A percentile compares a stretch with the other conserved stretches of the same genome.
Evolutionary conservation across 2,329 filamentous ascomycete genomes (phyloP).

Genomic region (Aspergillus pseudoviridinutans): DNA sequence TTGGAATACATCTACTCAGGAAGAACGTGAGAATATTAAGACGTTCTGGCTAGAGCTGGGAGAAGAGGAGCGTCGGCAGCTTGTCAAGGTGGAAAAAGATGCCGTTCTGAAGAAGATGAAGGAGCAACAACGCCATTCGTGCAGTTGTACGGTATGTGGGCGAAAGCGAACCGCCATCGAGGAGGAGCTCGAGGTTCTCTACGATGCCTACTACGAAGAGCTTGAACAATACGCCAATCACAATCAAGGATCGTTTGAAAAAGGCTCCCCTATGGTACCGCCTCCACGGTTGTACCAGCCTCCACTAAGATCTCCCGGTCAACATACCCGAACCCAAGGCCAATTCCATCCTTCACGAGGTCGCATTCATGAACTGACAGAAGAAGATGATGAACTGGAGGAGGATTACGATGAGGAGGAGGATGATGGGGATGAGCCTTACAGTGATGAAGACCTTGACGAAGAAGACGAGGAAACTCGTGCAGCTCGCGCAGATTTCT

Average conservation of each 20-base stretch:
- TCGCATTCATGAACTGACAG: conserved; percentile 60
- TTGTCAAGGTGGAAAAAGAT: conserved; percentile 98
- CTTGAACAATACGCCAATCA: conserved; percentile 95
- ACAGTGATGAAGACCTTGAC: conserved; percentile 62
- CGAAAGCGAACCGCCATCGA: conserved; percentile 95
- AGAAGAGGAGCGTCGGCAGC: conserved; percentile 88
- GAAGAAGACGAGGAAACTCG: conserved; percentile 60
- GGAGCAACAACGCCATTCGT: conserved; percentile 98
- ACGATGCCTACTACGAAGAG: conserved; percentile 98
- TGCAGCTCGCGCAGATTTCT: conserved; percentile 72
- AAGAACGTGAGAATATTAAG: conserved; percentile 96
- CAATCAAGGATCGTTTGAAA: conserved; percentile 58
- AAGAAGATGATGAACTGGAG: conserved; percentile 53
- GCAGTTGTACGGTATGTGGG: conserved; percentile 95
- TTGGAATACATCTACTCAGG: conserved; percentile 92
- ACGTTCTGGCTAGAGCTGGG: conserved; percentile 95
- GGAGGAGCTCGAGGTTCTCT: conserved; percentile 93
- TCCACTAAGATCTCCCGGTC: conserved; percentile 52
- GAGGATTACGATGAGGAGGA: conserved; percentile 62
- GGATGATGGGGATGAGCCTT: conserved; percentile 62
- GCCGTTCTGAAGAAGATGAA: conserved; percentile 99
- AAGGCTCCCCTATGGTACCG: conserved; percentile 65
- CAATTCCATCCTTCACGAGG: conserved; percentile 68
- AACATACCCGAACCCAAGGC: conserved; percentile 52
- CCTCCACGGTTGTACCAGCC: conserved; percentile 61